These are phyloP conservation scores for Cantharellus anzutake DNA, from an alignment of 768 basidiomycete species.

Conservation along the genomic window DNA sequence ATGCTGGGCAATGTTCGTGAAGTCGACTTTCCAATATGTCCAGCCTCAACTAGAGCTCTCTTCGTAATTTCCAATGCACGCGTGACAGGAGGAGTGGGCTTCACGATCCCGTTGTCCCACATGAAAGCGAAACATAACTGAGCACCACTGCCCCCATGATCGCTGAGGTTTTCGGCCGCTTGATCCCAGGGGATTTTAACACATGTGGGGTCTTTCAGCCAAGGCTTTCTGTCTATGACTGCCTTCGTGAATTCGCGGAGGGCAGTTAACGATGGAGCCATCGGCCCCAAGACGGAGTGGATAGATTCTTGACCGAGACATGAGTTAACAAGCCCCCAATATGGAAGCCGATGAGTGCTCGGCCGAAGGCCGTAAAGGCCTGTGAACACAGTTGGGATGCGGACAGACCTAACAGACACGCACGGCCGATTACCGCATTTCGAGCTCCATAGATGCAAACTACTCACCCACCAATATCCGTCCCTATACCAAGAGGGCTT, in stretches of 20 bases:
- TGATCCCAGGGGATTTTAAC: constrained; percentile 42
- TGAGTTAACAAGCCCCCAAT: constrained; percentile 42
- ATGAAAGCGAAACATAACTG: constrained; percentile 37
- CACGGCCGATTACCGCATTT: neutral
- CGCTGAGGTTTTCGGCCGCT: constrained; percentile 24
- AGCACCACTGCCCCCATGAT: constrained; percentile 19
- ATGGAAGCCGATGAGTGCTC: constrained; percentile 51
- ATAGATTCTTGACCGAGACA: constrained; percentile 54
- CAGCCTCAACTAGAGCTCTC: constrained; percentile 35
- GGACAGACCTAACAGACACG: constrained; percentile 38
- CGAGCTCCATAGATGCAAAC: neutral
- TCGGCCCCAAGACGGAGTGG: constrained; percentile 55
- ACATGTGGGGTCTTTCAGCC: constrained; percentile 44
- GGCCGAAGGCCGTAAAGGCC: constrained; percentile 57
- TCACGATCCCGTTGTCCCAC: constrained; percentile 43
- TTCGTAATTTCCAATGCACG: constrained; percentile 40
- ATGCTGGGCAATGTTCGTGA: constrained; percentile 9
- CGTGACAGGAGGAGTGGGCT: constrained; percentile 44
- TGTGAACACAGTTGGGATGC: constrained; percentile 48
- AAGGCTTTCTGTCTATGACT: constrained; percentile 39
- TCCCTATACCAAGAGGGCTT: constrained; percentile 43
- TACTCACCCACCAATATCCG: constrained; percentile 58
- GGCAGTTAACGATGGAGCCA: constrained; percentile 37
- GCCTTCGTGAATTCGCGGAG: constrained; percentile 47
- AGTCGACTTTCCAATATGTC: constrained; percentile 35